phyloP scores from a whole-genome alignment of 1,139 yeast genomes.

The Suhomyces yuchorum region DNA sequence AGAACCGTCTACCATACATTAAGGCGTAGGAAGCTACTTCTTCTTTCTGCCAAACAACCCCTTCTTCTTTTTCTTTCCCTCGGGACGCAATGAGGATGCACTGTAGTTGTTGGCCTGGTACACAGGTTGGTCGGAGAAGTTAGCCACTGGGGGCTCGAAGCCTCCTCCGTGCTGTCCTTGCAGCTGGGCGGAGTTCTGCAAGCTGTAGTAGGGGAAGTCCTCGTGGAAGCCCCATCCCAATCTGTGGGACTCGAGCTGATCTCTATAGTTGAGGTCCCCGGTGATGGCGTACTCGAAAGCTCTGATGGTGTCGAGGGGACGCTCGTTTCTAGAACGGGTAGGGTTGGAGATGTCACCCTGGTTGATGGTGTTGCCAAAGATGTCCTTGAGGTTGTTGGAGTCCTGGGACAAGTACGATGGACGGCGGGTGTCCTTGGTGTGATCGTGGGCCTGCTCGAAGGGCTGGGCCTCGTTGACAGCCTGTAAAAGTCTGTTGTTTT shows the following conservation, averaged over 20 bases:
- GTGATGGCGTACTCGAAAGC: slow-evolving; percentile 91
- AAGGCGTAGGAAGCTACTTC: slow-evolving; percentile 9
- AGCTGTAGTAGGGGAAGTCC: slow-evolving; percentile 44
- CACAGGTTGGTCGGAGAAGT: slow-evolving; percentile 59
- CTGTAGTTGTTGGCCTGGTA: slow-evolving; percentile 60
- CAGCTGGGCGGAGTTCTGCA: slow-evolving; percentile 22
- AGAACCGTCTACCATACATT: not conserved
- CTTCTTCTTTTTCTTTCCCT: slow-evolving; percentile 51
- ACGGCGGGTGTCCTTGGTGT: slow-evolving; percentile 37
- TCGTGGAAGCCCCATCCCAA: slow-evolving; percentile 76
- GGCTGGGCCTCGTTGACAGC: slow-evolving; percentile 97
- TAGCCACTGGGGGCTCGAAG: slow-evolving; percentile 21
- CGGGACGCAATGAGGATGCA: slow-evolving; percentile 43
- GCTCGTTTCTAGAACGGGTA: slow-evolving; percentile 85
- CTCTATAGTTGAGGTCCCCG: slow-evolving; percentile 76
- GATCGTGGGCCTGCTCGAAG: slow-evolving; percentile 71
- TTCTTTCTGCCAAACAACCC: slow-evolving; percentile 73
- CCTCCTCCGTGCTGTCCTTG: slow-evolving; percentile 16
- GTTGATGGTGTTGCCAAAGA: slow-evolving; percentile 76
- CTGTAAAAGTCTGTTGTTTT: slow-evolving; percentile 70
- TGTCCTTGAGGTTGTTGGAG: slow-evolving; percentile 59
- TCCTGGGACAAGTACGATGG: slow-evolving; percentile 28
- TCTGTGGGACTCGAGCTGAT: slow-evolving; percentile 73
- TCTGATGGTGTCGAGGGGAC: slow-evolving; percentile 93
- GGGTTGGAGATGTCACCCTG: slow-evolving; percentile 90